Conservation (phyloP, 768 basidiomycete genomes). For the Scleroderma citrinum region DNA sequence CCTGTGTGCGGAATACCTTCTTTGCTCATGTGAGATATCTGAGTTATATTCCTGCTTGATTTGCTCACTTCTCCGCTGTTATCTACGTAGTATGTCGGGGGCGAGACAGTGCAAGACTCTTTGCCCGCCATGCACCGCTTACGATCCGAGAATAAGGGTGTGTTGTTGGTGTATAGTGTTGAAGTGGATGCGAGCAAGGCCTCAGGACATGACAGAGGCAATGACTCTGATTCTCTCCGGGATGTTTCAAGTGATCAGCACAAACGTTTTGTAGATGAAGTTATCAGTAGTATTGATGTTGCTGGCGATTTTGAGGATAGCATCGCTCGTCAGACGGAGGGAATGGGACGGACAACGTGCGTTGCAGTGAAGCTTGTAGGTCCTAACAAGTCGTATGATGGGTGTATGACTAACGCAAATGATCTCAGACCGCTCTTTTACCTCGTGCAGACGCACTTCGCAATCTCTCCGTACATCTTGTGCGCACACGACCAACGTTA, state of each 20-base stretch:
- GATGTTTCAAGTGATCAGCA: conserved; percentile 18
- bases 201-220: conserved; percentile 18
- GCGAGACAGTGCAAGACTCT: conserved; percentile 68
- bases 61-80: background rate
- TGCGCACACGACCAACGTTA: conserved; percentile 34
- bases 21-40: conserved; percentile 62
- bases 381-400: background rate
- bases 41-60: background rate
- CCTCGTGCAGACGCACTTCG: conserved; percentile 56
- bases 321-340: conserved; percentile 16
- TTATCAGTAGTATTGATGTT: conserved; percentile 68
- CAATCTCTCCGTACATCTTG: conserved; percentile 55
- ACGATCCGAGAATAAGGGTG: conserved; percentile 64
- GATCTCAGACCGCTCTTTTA: conserved; percentile 57
- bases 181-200: conserved; percentile 68
- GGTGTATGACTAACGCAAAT: background rate
- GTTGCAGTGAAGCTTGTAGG: conserved; percentile 81
- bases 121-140: conserved; percentile 59
- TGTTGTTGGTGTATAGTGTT: conserved; percentile 78
- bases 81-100: conserved; percentile 74
- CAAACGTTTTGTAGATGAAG: conserved; percentile 67
- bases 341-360: conserved; percentile 57
- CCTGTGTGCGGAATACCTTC: conserved; percentile 72
- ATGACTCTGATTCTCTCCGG: conserved; percentile 1
- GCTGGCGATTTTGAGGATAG: conserved; percentile 76